Evolutionary conservation across 768 basidiomycete genomes (phyloP).

Genomic region (Boletus eberwhitei): DNA sequence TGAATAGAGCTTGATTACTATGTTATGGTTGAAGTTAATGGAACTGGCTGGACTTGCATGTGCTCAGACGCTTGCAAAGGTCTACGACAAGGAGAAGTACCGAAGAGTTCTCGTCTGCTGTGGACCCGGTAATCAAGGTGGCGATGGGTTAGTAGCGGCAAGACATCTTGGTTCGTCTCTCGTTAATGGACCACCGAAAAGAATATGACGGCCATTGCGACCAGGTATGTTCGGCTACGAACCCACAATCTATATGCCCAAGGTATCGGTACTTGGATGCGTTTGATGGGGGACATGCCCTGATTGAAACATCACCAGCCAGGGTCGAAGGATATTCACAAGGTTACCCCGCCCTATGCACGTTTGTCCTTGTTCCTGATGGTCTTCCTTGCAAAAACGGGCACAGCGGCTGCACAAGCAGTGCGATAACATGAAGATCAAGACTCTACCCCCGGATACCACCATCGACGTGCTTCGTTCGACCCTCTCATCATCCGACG

Average conservation of each 20-base stretch:
- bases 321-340: slow-evolving; percentile 90
- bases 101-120: slow-evolving; percentile 89
- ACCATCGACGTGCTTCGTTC: slow-evolving; percentile 44
- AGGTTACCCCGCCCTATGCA: slow-evolving; percentile 40
- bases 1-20: background rate
- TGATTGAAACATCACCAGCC: slow-evolving; percentile 46
- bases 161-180: slow-evolving; percentile 73
- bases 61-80: slow-evolving; percentile 81
- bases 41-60: slow-evolving; percentile 94
- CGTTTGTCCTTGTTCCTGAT: background rate
- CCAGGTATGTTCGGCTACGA: slow-evolving; percentile 89
- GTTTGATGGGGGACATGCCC: background rate
- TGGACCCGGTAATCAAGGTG: slow-evolving; percentile 96
- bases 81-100: slow-evolving; percentile 66
- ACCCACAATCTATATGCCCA: slow-evolving; percentile 91
- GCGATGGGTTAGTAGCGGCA: slow-evolving; percentile 95
- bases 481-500: slow-evolving; percentile 61
- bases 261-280: slow-evolving; percentile 44
- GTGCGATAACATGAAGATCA: slow-evolving; percentile 86
- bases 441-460: slow-evolving; percentile 53
- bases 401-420: slow-evolving; percentile 75
- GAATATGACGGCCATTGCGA: background rate
- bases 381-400: background rate
- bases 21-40: slow-evolving; percentile 65
- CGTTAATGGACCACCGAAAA: background rate